These are phyloP conservation scores for Combretum micranthum DNA, from an alignment of 345 rosid species.

Conservation along the genomic window DNA sequence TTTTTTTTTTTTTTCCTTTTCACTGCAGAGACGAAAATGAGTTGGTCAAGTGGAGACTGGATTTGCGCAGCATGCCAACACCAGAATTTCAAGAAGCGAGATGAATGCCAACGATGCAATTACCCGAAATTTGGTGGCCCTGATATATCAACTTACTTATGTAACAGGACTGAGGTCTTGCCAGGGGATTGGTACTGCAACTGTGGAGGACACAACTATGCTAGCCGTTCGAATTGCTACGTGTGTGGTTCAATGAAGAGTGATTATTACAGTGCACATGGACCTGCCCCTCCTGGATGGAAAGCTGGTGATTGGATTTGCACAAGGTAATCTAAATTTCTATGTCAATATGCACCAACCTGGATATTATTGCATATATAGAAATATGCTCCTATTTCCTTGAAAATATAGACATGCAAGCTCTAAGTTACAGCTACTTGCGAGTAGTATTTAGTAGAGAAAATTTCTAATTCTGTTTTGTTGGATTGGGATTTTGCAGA, in stretches of 20 bases:
- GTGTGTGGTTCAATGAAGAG: slow-evolving; percentile 55
- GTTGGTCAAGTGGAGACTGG: slow-evolving; percentile 87
- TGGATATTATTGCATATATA: too few species aligned
- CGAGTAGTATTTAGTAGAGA: too few species aligned
- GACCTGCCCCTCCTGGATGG: slow-evolving; percentile 51
- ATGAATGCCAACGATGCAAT: slow-evolving; percentile 62
- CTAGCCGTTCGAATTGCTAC: slow-evolving; percentile 65
- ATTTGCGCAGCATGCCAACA: slow-evolving; percentile 71
- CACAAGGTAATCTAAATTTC: slow-evolving; percentile 33
- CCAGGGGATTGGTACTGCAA: slow-evolving; percentile 89
- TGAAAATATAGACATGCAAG: neutral
- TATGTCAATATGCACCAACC: neutral
- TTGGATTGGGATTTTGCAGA: slow-evolving; percentile 9
- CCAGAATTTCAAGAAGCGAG: slow-evolving; percentile 72
- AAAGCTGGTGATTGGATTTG: slow-evolving; percentile 87
- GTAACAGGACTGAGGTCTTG: slow-evolving; percentile 46
- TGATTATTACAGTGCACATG: slow-evolving; percentile 23
- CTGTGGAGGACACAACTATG: slow-evolving; percentile 74
- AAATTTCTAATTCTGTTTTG: too few species aligned
- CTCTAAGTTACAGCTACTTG: neutral
- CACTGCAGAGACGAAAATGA: slow-evolving; percentile 31
- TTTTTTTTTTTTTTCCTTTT: too few species aligned
- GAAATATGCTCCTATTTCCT: neutral
- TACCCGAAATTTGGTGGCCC: slow-evolving; percentile 76
- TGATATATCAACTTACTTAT: slow-evolving; percentile 46